Evolutionary conservation across 257 asterid genomes (phyloP).

Genomic region (Penstemon davidsonii): DNA sequence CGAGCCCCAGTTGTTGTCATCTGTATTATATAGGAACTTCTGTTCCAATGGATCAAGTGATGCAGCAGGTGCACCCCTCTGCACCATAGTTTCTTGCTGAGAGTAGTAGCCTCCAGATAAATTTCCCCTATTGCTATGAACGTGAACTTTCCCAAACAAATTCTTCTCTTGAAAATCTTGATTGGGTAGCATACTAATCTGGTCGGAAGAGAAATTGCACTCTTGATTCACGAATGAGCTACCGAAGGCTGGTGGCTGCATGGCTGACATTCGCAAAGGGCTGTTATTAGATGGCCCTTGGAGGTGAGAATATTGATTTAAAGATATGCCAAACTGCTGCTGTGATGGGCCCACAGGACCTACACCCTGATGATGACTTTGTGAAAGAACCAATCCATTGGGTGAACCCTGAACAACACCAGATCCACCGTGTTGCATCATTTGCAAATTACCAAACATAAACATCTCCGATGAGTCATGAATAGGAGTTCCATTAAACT

Average conservation of each 20-base stretch:
- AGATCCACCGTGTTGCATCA: conserved; percentile 44
- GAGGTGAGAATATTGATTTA: conserved; percentile 39
- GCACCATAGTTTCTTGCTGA: conserved; percentile 37
- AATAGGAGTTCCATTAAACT: conserved; percentile 43
- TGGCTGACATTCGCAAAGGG: conserved; percentile 33
- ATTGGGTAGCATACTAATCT: conserved; percentile 31
- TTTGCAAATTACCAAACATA: conserved; percentile 43
- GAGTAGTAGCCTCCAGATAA: conserved; percentile 38
- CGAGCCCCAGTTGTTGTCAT: conserved; percentile 51
- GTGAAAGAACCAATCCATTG: conserved; percentile 51
- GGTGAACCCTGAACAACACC: conserved; percentile 41
- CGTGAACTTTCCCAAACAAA: conserved; percentile 45
- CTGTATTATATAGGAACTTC: conserved; percentile 57
- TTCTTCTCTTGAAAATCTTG: conserved; percentile 43
- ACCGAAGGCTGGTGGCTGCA: conserved; percentile 40
- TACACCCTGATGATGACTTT: conserved; percentile 40
- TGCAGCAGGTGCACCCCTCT: conserved; percentile 36
- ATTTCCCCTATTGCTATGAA: conserved; percentile 34
- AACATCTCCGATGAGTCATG: conserved; percentile 51
- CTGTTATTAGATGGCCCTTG: conserved; percentile 46
- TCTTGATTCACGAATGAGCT: conserved; percentile 40
- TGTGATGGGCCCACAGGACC: conserved; percentile 39
- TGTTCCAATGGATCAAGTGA: conserved; percentile 71
- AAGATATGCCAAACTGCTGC: conserved; percentile 45
- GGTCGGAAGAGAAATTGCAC: conserved; percentile 38